Evolutionary conservation across 2,329 filamentous ascomycete species (phyloP), one percentile per base, ranked within the genome.

Genomic region (Arachnopeziza araneosa): DNA sequence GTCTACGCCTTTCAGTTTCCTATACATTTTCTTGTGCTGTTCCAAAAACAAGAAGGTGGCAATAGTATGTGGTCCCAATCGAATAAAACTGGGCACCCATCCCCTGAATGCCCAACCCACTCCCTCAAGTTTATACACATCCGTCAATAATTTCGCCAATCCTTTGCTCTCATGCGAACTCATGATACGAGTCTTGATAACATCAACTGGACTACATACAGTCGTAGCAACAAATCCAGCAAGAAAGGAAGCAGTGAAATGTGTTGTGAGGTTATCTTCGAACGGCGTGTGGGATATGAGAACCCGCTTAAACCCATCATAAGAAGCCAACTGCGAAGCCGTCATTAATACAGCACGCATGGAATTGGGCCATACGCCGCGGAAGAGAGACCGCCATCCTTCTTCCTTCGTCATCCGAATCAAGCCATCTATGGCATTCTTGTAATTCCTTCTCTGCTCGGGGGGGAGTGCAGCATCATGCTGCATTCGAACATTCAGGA

Each of bases 401-500:
- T 99, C 95, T 66, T 91, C 86, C 59, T 88, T 83, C n/a, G 87
- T 83, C 90, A 98, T 96, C 65, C 91, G 86, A 24, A 89, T 77
- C 69, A 98, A 80, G 26, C 95, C 95, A 72, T 98, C 88, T 54
- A 97, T 74, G 2, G 93, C 95, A 74, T 98, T 84, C 64, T 86
- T 88, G 78, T 99, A 99, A 75, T 96, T 95, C 59, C 93, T 84
- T 54, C 91, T 86, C 70, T 96, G 79, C 5, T 82, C 81, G 0
- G 77, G 70, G 0, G 92, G 89, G 1, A 97, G 84, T 0, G 91
- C 86, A 1, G 90, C 87, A 71, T 88, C 95, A 76, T 96, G 91
- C 77, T 99, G 95, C 95, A 99, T 99, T 66, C 95, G 91, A 55
- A 99, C 95, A 76, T 99, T 99, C 70, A 97, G 81, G 36, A 99